phyloP scores from a whole-genome alignment of 345 rosid genomes.

The Linum tenue region DNA sequence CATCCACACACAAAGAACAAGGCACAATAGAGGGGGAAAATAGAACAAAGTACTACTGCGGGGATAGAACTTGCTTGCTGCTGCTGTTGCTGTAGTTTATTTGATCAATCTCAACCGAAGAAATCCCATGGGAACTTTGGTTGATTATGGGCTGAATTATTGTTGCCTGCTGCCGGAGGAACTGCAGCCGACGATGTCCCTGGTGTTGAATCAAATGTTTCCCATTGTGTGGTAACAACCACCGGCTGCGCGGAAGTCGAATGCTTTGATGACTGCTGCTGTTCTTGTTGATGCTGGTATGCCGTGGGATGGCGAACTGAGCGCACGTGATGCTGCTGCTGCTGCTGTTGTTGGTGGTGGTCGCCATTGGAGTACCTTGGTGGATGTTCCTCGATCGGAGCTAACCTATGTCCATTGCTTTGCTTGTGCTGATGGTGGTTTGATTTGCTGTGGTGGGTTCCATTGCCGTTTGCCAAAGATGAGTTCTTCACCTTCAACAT shows the following conservation, averaged over 20 bases:
- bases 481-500: constrained; percentile 15
- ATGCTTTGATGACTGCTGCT: constrained; percentile 9
- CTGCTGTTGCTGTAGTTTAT: not conserved
- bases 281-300: constrained; percentile 7
- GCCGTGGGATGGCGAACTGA: not conserved
- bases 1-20: constrained; percentile 40
- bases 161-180: constrained; percentile 22
- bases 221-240: constrained; percentile 24
- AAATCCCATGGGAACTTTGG: constrained; percentile 92
- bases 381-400: not conserved
- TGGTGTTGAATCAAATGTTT: constrained; percentile 25
- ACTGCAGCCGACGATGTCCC: constrained; percentile 10
- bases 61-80: constrained; percentile 11
- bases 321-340: constrained; percentile 1
- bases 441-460: constrained; percentile 13
- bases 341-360: constrained; percentile 11
- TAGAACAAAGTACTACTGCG: constrained; percentile 11
- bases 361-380: constrained; percentile 31
- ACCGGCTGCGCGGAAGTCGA: constrained; percentile 20
- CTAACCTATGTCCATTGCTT: not conserved
- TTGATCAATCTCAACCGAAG: constrained; percentile 22
- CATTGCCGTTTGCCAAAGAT: not conserved
- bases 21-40: constrained; percentile 2
- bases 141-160: constrained; percentile 26
- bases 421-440: constrained; percentile 4